Evolutionary conservation across 345 rosid species (phyloP), one percentile per base, ranked within the genome.

Genomic region (Brassica rapa): DNA sequence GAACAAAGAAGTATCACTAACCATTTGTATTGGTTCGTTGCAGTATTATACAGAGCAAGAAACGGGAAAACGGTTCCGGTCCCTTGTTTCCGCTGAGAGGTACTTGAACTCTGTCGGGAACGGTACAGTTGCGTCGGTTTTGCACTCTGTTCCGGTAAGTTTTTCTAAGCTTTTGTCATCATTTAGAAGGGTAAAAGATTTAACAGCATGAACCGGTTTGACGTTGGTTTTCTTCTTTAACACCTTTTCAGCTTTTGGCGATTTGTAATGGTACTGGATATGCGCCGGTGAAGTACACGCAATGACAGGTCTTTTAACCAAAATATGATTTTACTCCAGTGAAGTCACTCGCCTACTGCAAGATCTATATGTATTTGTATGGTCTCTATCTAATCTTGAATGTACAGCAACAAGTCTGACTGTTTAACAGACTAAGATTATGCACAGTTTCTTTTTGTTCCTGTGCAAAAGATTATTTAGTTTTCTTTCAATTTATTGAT

Each of bases 41-140:
- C 82, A 87, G 91, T 84, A 82, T 81, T 88, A 88, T 81, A 55
- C 75, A 43, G 87, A 88, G 70, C 89, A 85, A 9, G 77, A 83
- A 55, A 84, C 84, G 2, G 90, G 88, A 61, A 64, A 61, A 12
- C 41, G 70, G 61, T 88, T 89, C 69, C 89, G 86, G 73, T 89
- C 94, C 24, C 30, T 85, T 23, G 62, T 57, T 57, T 57, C 62
- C 62, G 76, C 83, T 63, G 85, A 88, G 77, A 82, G 80, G 27
- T 75, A 86, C 75, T 84, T 87, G 41, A 75, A 64, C 63, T 41
- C 69, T 49, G 21, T 24, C 27, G 25, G 32, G 62, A 70, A 43
- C 37, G 25, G 16, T 72, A 3, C 71, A 59, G 46, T 76, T 41
- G 60, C 32, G 14, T 71, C 66, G 15, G 32, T 27, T 49, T 75